Conservation (phyloP, 768 basidiomycete species). For the Tylopilus sp. region DNA sequence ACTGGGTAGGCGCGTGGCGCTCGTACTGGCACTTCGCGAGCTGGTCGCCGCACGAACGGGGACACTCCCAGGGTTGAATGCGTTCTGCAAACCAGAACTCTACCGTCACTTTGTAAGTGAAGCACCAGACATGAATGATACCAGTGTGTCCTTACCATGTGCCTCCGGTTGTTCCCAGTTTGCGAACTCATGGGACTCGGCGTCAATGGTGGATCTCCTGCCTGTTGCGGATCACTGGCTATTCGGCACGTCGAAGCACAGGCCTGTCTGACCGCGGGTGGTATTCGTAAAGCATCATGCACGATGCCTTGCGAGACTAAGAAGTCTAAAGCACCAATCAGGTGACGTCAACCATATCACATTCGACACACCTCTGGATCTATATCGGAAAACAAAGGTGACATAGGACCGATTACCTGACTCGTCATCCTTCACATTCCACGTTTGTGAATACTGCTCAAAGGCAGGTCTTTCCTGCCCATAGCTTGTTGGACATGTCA, state of each 20-base stretch:
- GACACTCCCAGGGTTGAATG: not conserved
- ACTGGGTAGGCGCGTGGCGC: not conserved
- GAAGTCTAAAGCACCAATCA: conserved; percentile 38
- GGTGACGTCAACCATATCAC: not conserved
- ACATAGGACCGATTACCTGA: conserved; percentile 45
- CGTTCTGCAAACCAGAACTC: not conserved
- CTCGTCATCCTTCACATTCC: conserved; percentile 47
- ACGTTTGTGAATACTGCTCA: conserved; percentile 48
- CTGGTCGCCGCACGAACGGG: not conserved
- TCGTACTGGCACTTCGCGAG: conserved; percentile 12
- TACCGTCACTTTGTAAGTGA: not conserved
- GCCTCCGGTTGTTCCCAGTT: not conserved
- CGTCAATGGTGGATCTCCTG: not conserved
- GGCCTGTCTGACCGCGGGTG: conserved; percentile 1
- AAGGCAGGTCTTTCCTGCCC: conserved; percentile 40
- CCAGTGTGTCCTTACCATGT: conserved; percentile 2
- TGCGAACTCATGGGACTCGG: conserved; percentile 2
- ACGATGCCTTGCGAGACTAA: conserved; percentile 51
- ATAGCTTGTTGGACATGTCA: conserved; percentile 37
- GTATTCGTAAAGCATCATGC: conserved; percentile 22
- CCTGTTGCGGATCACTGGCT: conserved; percentile 11
- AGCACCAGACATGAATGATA: not conserved
- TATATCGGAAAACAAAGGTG: conserved; percentile 66
- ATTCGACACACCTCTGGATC: conserved; percentile 43
- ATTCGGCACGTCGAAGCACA: conserved; percentile 35